Evolutionary conservation across 73 alveolate species (phyloP).

Genomic region (Paramecium octaurelia): DNA sequence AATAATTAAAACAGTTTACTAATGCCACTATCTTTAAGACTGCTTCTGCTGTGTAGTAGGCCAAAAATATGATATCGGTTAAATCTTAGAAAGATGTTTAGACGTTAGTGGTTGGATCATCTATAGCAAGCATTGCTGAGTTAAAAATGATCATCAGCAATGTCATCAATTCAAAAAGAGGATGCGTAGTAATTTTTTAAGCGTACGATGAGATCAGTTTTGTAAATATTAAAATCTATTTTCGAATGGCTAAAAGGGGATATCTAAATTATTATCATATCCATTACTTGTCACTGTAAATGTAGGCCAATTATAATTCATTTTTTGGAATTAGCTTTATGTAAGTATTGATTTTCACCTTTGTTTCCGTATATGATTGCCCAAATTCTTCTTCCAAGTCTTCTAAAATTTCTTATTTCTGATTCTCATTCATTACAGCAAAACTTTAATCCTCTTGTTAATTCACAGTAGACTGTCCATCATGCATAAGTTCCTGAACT

Average conservation of each 20-base stretch:
- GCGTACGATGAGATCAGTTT: not conserved
- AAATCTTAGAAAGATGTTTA: constrained; percentile 9
- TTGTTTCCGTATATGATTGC: not conserved
- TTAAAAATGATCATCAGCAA: constrained; percentile 68
- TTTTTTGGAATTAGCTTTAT: not conserved
- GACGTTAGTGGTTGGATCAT: constrained; percentile 63
- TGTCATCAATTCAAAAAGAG: constrained; percentile 59
- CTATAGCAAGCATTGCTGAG: constrained; percentile 65
- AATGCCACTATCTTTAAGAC: constrained; percentile 53
- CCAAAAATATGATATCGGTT: constrained; percentile 58
- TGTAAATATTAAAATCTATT: not conserved
- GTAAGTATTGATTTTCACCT: not conserved
- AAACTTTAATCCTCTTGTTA: not conserved
- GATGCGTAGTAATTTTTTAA: not conserved
- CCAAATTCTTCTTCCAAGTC: constrained; percentile 32
- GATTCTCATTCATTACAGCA: constrained; percentile 22
- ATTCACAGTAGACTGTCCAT: not conserved
- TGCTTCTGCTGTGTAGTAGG: constrained; percentile 62
- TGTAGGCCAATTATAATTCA: constrained; percentile 2
- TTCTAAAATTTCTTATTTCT: not conserved
- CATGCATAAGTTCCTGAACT: not conserved
- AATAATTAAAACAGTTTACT: constrained; percentile 34
- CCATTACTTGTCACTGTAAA: not conserved
- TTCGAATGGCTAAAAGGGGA: not conserved
- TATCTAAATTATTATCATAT: not conserved